Base-by-base conservation (phyloP, 2,329 filamentous ascomycete genomes). In the Beauveria australis region DNA sequence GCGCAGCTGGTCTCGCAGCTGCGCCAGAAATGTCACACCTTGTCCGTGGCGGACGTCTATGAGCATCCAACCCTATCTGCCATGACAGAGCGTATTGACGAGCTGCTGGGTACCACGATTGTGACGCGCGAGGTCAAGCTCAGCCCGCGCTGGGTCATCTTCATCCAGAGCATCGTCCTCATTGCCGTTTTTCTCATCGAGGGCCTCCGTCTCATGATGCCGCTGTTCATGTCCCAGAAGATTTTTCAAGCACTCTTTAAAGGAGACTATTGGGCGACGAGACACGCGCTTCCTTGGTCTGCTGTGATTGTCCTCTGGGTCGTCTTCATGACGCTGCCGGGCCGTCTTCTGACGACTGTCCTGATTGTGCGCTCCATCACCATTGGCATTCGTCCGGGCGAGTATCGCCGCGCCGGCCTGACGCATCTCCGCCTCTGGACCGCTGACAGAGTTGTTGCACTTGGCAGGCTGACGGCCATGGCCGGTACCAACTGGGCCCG, bases 31-130 rank as follows among this genome's bases (percentile, higher is more conserved):
- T 64, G 60, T 44, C 66, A 64, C 5, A 61, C 63, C 5, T 52
- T 67, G 10, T 66, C 66, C n/a, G 64, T 67, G 10, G 64, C 64
- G 22, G 64, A 67, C 43, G 56, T 67, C 14, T 67, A 67, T 52
- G 64, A 66, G 43, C 49, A 65, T 19, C 64, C 64, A 7, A 57
- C 54, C 12, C 61, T 67, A 18, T 49, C 24, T 0, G 62, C 61
- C 49, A 66, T 66, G 65, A 44, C 64, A 2, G 37, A 49, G 1
- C 64, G 61, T 9, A 61, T 67, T 8, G 63, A 66, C 9, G 54
- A 63, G 14, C 64, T 67, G 22, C 49, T 60, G 14, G 63, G 58
- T 26, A 60, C 62, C 19, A 37, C 47, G n/a, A 60, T 62, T 5
- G 40, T 53, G 3, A 58, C 61, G 16, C 63, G 65, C 22, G 44